These are phyloP conservation scores for Physaria fendleri DNA, from an alignment of 345 rosid genomes.

Conservation along the genomic window DNA sequence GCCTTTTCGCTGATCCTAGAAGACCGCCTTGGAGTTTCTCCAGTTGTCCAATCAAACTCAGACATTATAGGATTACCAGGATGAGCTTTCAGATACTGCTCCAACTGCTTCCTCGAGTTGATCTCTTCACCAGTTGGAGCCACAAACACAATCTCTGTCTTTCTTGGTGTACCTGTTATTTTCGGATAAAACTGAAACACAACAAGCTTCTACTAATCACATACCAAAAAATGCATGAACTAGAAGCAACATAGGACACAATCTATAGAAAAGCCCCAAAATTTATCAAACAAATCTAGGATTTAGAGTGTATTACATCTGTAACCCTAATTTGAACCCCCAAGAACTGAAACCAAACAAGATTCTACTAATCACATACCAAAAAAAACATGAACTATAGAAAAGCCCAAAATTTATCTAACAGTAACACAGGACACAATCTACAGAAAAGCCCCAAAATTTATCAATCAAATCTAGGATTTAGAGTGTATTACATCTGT, in stretches of 20 bases:
- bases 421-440: neutral
- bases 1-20: constrained; percentile 73
- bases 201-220: neutral
- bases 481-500: neutral
- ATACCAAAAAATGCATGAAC: neutral
- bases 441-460: constrained; percentile 12
- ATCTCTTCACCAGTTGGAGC: constrained; percentile 85
- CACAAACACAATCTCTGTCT: constrained; percentile 59
- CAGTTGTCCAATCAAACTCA: constrained; percentile 85
- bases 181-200: constrained; percentile 53
- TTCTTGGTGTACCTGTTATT: constrained; percentile 57
- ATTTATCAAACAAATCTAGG: constrained; percentile 11
- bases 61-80: constrained; percentile 60
- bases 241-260: neutral
- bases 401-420: too few relatives aligned
- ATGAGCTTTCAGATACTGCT: constrained; percentile 69
- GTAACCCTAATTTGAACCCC: constrained; percentile 13
- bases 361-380: neutral
- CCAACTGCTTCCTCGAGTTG: constrained; percentile 54
- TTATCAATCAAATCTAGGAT: constrained; percentile 12
- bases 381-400: neutral
- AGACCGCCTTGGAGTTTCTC: constrained; percentile 89
- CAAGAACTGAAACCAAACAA: constrained; percentile 42
- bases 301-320: neutral
- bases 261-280: constrained; percentile 10